Conservation (phyloP, 2,329 filamentous ascomycete species). For the Colletotrichum spinosum region DNA sequence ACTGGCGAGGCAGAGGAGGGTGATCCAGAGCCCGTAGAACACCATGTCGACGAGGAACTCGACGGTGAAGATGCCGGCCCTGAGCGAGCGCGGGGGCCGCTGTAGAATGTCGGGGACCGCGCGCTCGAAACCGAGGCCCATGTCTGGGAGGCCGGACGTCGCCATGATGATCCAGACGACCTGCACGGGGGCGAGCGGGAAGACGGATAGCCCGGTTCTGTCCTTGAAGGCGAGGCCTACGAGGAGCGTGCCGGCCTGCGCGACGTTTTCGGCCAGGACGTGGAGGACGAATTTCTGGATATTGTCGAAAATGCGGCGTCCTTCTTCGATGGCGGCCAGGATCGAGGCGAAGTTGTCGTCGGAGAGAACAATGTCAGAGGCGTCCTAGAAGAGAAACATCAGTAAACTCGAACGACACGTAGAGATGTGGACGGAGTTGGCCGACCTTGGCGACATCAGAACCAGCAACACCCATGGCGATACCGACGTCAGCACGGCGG, state of each 20-base stretch:
- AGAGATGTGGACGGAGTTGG: not conserved
- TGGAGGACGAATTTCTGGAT: slow-evolving; percentile 74
- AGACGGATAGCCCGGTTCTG: slow-evolving; percentile 67
- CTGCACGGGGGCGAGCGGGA: slow-evolving; percentile 73
- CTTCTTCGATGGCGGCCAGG: slow-evolving; percentile 72
- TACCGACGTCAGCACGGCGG: slow-evolving; percentile 73
- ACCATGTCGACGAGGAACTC: slow-evolving; percentile 71
- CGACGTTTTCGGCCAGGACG: slow-evolving; percentile 71
- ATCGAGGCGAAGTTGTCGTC: slow-evolving; percentile 76
- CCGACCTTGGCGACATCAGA: slow-evolving; percentile 68
- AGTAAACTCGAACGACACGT: not conserved
- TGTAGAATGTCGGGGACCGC: slow-evolving; percentile 72
- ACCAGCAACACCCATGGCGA: slow-evolving; percentile 73
- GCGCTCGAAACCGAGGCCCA: slow-evolving; percentile 75
- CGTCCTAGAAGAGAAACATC: slow-evolving; percentile 50
- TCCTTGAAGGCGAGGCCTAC: slow-evolving; percentile 76
- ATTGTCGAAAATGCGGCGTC: slow-evolving; percentile 74
- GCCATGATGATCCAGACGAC: slow-evolving; percentile 81
- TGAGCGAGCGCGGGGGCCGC: slow-evolving; percentile 61
- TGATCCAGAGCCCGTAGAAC: slow-evolving; percentile 71
- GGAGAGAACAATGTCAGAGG: slow-evolving; percentile 70
- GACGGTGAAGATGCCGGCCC: slow-evolving; percentile 65
- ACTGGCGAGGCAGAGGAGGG: slow-evolving; percentile 54
- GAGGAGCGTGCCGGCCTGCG: slow-evolving; percentile 71
- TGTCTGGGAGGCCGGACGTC: slow-evolving; percentile 74